A percentile compares a stretch with the other conserved stretches of the same genome.
These are phyloP conservation scores for Monilinia polystroma DNA, from an alignment of 2,329 filamentous ascomycete genomes.

Conservation along the genomic window DNA sequence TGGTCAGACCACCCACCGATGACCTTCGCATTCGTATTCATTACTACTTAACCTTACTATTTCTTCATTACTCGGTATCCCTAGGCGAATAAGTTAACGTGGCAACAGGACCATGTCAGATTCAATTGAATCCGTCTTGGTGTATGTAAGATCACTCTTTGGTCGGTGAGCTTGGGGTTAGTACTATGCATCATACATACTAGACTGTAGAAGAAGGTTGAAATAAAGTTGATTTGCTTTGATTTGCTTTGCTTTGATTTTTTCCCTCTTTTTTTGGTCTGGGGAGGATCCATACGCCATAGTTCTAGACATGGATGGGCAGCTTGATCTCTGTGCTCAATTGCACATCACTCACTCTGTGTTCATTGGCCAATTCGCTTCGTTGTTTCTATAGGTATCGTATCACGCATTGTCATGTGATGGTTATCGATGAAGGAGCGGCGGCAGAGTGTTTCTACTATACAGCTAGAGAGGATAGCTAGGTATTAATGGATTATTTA, in stretches of 20 bases:
- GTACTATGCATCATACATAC: no score
- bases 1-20: no score
- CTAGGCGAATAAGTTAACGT: neutral
- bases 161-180: neutral
- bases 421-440: neutral
- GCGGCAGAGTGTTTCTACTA: no score
- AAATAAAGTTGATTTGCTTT: neutral
- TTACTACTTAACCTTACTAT: no score
- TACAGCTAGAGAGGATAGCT: neutral
- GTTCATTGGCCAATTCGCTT: neutral
- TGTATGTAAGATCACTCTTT: no score
- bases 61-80: neutral
- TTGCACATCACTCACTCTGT: neutral
- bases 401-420: conserved; percentile 1
- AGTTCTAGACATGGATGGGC: neutral
- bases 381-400: no score
- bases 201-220: no score
- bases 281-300: neutral
- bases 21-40: no score
- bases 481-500: no score
- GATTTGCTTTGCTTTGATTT: no score
- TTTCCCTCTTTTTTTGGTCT: neutral
- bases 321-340: neutral
- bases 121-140: neutral
- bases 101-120: neutral